Percentiles rank a stretch among this genome's conserved stretches.
Evolutionary conservation across 2,329 filamentous ascomycete species (phyloP).

Genomic region (Aspergillus ibericus): DNA sequence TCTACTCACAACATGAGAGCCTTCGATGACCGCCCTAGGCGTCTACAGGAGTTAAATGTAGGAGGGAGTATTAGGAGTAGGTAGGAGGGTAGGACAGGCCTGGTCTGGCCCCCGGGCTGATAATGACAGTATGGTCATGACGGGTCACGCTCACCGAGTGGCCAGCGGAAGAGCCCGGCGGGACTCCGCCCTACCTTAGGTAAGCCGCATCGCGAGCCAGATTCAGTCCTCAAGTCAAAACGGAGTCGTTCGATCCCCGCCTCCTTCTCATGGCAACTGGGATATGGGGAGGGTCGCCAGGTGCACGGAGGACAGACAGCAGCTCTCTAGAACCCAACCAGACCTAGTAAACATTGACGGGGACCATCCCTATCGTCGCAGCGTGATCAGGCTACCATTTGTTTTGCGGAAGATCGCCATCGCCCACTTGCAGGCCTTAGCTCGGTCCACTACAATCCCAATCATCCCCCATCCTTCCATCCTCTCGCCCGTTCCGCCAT

Average conservation of each 20-base stretch:
- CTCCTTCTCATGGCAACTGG: too few relatives aligned
- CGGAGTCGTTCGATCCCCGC: too few relatives aligned
- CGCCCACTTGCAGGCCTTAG: not conserved
- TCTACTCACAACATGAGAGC: not conserved
- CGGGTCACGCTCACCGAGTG: slow-evolving; percentile 14
- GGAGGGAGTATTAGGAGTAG: too few relatives aligned
- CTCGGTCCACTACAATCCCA: not conserved
- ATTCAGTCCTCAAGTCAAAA: too few relatives aligned
- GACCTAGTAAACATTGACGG: too few relatives aligned
- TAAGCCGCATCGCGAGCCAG: not conserved
- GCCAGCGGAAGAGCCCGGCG: slow-evolving; percentile 28
- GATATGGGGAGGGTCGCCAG: not conserved
- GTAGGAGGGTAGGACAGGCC: not conserved
- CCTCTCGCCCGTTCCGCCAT: slow-evolving; percentile 18
- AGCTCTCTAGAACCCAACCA: too few relatives aligned
- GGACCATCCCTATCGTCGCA: not conserved
- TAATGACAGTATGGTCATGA: slow-evolving; percentile 8
- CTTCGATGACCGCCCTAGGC: not conserved
- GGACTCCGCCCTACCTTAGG: slow-evolving; percentile 22
- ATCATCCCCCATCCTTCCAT: not conserved
- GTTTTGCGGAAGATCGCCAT: not conserved
- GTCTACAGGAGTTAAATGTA: too few relatives aligned
- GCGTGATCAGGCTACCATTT: not conserved
- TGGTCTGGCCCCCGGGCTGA: not conserved
- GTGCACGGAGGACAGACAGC: not conserved